Evolutionary conservation across 306 rosid genomes (phyloP).

Genomic region (Glycine tomentella): DNA sequence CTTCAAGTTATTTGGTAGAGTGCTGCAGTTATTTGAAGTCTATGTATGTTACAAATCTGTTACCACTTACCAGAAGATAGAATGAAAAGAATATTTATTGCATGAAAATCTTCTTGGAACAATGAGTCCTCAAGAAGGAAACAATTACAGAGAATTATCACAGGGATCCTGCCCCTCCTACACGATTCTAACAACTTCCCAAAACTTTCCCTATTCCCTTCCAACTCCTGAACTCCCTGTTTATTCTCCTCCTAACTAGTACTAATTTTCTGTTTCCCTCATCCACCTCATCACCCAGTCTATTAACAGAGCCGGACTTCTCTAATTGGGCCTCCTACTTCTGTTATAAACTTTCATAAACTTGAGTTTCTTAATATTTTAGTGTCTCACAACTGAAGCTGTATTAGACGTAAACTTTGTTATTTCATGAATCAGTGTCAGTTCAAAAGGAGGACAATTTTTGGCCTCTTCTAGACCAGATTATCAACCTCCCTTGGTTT

Average conservation of each 20-base stretch:
- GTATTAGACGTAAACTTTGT: constrained; percentile 17
- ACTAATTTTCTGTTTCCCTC: constrained; percentile 7
- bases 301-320: not conserved
- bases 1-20: constrained; percentile 42
- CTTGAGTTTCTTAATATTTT: constrained; percentile 34
- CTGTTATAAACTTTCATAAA: not conserved
- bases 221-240: not conserved
- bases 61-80: not conserved
- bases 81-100: not conserved
- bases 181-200: too few species aligned
- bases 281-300: not conserved
- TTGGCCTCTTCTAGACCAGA: constrained; percentile 76
- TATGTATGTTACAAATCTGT: constrained; percentile 10
- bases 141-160: not conserved
- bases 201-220: not conserved
- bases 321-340: not conserved
- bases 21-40: constrained; percentile 28
- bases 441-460: constrained; percentile 70
- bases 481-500: constrained; percentile 76
- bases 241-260: not conserved
- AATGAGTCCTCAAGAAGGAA: not conserved
- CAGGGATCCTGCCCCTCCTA: not conserved
- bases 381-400: constrained; percentile 20
- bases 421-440: constrained; percentile 63
- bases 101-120: not conserved